Evolutionary conservation across 2,329 filamentous ascomycete genomes (phyloP).

Genomic region (Phyllosticta ampelicida): DNA sequence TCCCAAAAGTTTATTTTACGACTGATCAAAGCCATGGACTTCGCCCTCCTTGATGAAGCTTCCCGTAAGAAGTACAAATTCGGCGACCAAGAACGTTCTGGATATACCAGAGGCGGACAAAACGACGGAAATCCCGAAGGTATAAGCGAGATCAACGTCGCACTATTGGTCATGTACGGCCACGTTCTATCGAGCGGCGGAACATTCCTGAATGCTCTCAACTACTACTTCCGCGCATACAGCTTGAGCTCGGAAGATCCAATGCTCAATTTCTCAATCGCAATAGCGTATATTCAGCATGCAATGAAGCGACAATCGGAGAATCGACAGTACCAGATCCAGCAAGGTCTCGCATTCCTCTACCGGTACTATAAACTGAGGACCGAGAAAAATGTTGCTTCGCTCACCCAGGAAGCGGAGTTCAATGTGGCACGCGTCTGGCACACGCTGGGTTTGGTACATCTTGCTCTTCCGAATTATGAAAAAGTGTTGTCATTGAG

Average conservation of each 20-base stretch:
- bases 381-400: slow-evolving; percentile 29
- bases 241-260: slow-evolving; percentile 66
- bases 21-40: slow-evolving; percentile 85
- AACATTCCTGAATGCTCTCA: slow-evolving; percentile 72
- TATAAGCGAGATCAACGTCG: slow-evolving; percentile 54
- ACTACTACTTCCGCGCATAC: slow-evolving; percentile 63
- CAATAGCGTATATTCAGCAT: slow-evolving; percentile 68
- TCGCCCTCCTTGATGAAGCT: slow-evolving; percentile 45
- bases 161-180: slow-evolving; percentile 77
- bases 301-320: slow-evolving; percentile 80
- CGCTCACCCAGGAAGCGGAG: slow-evolving; percentile 61
- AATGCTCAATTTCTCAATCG: slow-evolving; percentile 70
- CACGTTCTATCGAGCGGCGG: slow-evolving; percentile 79
- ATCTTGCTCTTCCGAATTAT: slow-evolving; percentile 66
- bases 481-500: slow-evolving; percentile 44
- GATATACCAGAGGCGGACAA: slow-evolving; percentile 27
- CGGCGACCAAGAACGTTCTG: slow-evolving; percentile 25
- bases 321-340: slow-evolving; percentile 77
- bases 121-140: slow-evolving; percentile 29
- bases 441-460: slow-evolving; percentile 61
- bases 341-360: slow-evolving; percentile 76
- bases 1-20: slow-evolving; percentile 86
- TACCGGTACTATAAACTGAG: slow-evolving; percentile 59
- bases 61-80: slow-evolving; percentile 36
- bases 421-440: slow-evolving; percentile 71